Conservation (phyloP, 2,329 filamentous ascomycete genomes). For the Tolypocladium pustulatum region DNA sequence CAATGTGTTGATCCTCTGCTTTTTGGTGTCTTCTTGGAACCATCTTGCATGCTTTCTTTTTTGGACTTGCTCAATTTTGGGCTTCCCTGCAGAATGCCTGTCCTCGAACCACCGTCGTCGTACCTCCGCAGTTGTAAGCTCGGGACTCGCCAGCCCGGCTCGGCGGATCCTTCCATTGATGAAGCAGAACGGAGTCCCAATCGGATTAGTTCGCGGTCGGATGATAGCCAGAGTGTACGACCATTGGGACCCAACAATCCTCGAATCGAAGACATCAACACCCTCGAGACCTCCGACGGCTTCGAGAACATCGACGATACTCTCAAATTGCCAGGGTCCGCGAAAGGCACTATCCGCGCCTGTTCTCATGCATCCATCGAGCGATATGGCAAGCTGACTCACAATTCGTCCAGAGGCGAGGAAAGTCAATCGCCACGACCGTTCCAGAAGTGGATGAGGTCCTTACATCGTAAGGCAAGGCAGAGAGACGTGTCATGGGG, state of each 20-base stretch:
- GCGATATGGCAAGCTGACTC: constrained; percentile 5
- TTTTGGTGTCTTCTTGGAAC: constrained; percentile 34
- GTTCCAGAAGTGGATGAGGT: constrained; percentile 66
- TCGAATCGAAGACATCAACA: constrained; percentile 17
- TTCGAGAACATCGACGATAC: constrained; percentile 12
- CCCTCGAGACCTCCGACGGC: constrained; percentile 27
- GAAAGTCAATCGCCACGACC: constrained; percentile 23
- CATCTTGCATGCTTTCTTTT: constrained; percentile 19
- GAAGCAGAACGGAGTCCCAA: background rate
- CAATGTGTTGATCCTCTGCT: constrained; percentile 25
- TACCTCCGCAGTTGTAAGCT: background rate
- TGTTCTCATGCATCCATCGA: constrained; percentile 16
- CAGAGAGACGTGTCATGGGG: constrained; percentile 17
- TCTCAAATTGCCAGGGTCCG: background rate
- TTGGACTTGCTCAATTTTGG: constrained; percentile 16
- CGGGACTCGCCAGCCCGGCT: background rate
- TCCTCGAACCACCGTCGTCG: constrained; percentile 16
- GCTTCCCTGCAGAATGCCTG: constrained; percentile 21
- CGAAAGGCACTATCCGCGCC: constrained; percentile 4
- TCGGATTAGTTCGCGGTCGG: constrained; percentile 7
- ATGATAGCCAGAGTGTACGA: constrained; percentile 22
- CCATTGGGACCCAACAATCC: constrained; percentile 11
- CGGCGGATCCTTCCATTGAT: background rate
- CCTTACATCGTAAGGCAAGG: constrained; percentile 47
- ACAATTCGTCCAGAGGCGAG: constrained; percentile 1